Conservation (phyloP, 257 asterid genomes). For the Ophiorrhiza pumila region DNA sequence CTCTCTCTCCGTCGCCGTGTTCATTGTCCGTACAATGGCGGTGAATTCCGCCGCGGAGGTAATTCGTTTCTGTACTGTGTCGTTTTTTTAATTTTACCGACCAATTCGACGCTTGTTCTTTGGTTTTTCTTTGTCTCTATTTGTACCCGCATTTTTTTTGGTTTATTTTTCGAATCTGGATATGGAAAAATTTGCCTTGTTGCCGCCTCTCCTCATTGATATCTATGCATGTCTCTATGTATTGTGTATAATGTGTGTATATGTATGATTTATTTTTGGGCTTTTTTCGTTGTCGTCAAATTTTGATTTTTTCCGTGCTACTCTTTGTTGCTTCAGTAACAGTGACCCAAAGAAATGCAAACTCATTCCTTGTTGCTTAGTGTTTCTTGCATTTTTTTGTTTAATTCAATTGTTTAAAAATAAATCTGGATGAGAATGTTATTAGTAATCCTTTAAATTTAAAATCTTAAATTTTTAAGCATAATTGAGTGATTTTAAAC, state of each 20-base stretch:
- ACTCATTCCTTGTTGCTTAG: neutral
- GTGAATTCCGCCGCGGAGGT: conserved; percentile 35
- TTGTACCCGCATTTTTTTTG: neutral
- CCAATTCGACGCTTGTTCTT: neutral
- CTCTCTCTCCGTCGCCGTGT: conserved; percentile 9
- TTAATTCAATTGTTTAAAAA: neutral
- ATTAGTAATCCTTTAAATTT: neutral
- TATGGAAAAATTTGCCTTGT: neutral
- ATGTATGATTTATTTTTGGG: neutral
- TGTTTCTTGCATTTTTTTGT: neutral
- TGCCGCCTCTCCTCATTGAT: neutral
- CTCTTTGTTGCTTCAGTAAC: neutral
- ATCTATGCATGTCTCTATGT: neutral
- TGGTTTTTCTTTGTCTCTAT: neutral
- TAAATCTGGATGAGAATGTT: neutral
- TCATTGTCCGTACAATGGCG: conserved; percentile 25
- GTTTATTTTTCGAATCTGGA: neutral
- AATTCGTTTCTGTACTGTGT: neutral
- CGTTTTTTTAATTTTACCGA: neutral
- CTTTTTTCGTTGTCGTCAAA: neutral
- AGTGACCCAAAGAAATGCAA: neutral
- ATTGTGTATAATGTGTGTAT: neutral
- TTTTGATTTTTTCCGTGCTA: neutral
- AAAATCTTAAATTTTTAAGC: neutral
- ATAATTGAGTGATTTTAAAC: neutral